Conservation (phyloP, 208 protist genomes). For the Willaertia magna region DNA sequence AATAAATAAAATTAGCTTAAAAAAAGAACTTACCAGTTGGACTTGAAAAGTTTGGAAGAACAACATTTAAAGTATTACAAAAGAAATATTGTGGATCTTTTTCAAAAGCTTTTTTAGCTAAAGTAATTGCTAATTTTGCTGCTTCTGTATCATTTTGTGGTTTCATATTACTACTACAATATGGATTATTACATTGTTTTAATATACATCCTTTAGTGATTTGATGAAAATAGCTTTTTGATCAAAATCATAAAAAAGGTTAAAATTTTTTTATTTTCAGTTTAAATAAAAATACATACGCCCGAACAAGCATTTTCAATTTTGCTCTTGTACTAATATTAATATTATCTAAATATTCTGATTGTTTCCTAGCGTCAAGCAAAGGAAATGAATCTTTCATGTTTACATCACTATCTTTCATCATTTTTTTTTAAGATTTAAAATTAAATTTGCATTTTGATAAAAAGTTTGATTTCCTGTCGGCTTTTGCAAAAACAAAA, state of each 20-base stretch:
- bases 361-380: no score
- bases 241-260: neutral
- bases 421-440: no score
- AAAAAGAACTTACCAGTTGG: neutral
- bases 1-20: neutral
- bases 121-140: neutral
- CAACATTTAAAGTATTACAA: neutral
- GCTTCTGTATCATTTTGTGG: neutral
- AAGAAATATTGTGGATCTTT: neutral
- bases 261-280: neutral
- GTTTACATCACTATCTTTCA: no score
- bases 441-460: no score
- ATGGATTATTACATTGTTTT: neutral
- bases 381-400: no score
- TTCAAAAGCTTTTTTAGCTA: neutral
- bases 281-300: no score
- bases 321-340: no score
- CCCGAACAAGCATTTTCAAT: no score
- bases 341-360: no score
- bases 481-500: no score
- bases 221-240: neutral
- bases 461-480: no score
- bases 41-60: neutral
- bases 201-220: neutral
- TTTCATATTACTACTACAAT: neutral